Evolutionary conservation across 1,284 basidiomycete species (phyloP).

Genomic region (Leccinum holopus): DNA sequence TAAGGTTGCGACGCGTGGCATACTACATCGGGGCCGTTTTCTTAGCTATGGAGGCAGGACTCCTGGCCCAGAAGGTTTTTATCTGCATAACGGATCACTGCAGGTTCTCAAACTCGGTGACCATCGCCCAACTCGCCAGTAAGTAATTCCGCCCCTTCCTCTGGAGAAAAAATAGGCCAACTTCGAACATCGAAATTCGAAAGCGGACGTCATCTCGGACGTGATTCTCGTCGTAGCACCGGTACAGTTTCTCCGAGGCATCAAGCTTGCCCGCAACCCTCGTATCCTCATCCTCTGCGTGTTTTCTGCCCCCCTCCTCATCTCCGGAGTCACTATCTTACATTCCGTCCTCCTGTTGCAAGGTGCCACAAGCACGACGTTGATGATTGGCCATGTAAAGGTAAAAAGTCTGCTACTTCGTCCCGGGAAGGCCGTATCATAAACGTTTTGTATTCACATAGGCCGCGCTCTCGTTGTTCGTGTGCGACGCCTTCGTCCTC

Average conservation of each 20-base stretch:
- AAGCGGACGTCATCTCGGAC: constrained; percentile 27
- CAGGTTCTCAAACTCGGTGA: constrained; percentile 1
- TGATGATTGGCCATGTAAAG: constrained; percentile 25
- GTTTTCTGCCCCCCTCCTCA: constrained; percentile 28
- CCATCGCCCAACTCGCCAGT: constrained; percentile 27
- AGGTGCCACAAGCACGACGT: constrained; percentile 2
- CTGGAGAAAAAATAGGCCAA: not conserved
- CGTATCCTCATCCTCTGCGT: constrained; percentile 22
- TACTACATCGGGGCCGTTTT: constrained; percentile 24
- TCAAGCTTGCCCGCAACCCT: constrained; percentile 14
- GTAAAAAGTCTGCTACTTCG: constrained; percentile 9
- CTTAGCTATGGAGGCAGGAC: constrained; percentile 14
- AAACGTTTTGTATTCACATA: not conserved
- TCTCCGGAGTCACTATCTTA: constrained; percentile 24
- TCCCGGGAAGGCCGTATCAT: not conserved
- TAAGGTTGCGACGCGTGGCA: constrained; percentile 12
- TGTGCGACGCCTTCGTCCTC: constrained; percentile 25
- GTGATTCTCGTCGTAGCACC: constrained; percentile 19
- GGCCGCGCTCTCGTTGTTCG: constrained; percentile 22
- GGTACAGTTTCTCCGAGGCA: constrained; percentile 16
- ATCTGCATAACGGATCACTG: constrained; percentile 14
- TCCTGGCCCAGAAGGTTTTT: constrained; percentile 22
- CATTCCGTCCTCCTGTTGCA: constrained; percentile 27
- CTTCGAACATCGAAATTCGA: not conserved
- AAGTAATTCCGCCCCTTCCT: constrained; percentile 2